phyloP scores from a whole-genome alignment of 2,329 filamentous ascomycete genomes.

The Lizonia empirigonia region DNA sequence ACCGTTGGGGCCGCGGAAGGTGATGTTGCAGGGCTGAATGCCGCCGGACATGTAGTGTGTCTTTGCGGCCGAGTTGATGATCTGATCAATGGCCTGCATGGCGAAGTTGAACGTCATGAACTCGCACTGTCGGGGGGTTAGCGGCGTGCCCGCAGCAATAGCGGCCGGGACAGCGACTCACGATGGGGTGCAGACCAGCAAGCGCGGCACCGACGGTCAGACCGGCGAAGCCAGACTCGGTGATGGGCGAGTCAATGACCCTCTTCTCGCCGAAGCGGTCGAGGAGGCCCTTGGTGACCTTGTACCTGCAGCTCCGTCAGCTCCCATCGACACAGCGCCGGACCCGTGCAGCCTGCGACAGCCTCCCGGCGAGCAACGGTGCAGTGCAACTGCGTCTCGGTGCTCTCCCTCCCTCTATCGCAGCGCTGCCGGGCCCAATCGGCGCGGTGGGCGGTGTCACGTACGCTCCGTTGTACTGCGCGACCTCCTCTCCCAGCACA shows the following conservation, averaged over 20 bases:
- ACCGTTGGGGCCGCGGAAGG: constrained; percentile 98
- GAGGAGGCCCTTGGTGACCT: constrained; percentile 96
- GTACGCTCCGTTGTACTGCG: constrained; percentile 97
- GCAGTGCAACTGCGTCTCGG: not conserved
- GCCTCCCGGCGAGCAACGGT: not conserved
- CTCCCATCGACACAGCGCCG: constrained; percentile 8
- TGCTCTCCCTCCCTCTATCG: constrained; percentile 3
- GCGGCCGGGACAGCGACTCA: constrained; percentile 55
- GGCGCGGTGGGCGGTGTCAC: constrained; percentile 33
- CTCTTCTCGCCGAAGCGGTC: constrained; percentile 97
- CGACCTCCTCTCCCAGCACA: constrained; percentile 95
- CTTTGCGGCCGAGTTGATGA: constrained; percentile 98
- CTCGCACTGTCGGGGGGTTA: constrained; percentile 70
- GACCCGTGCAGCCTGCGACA: constrained; percentile 7
- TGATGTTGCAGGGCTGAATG: constrained; percentile 99
- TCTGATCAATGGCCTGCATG: constrained; percentile 99
- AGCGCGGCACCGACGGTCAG: constrained; percentile 93
- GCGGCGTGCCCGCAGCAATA: constrained; percentile 1
- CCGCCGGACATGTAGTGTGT: constrained; percentile 99
- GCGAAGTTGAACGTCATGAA: constrained; percentile 99
- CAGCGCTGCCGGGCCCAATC: constrained; percentile 17
- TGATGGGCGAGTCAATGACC: constrained; percentile 98
- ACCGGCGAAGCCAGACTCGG: constrained; percentile 93
- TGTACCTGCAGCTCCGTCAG: constrained; percentile 70
- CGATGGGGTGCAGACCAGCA: constrained; percentile 90